These are phyloP conservation scores for Suillus placidus DNA, from an alignment of 768 basidiomycete species.

Conservation along the genomic window DNA sequence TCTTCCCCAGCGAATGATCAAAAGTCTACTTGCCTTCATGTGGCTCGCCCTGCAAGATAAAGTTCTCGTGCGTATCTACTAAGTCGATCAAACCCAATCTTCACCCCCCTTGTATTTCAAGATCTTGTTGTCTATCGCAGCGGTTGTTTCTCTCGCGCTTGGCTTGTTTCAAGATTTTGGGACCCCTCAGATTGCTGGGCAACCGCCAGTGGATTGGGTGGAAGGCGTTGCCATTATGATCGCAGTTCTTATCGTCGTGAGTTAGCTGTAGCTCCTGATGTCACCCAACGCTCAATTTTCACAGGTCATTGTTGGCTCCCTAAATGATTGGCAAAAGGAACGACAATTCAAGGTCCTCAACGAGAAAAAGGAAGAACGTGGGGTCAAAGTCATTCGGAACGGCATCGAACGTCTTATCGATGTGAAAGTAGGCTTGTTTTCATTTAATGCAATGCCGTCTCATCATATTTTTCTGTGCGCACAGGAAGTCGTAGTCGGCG, in stretches of 20 bases:
- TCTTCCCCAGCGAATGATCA: slow-evolving; percentile 69
- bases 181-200: slow-evolving; percentile 51
- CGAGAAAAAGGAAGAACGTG: slow-evolving; percentile 93
- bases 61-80: slow-evolving; percentile 64
- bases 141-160: slow-evolving; percentile 88
- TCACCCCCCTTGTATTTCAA: slow-evolving; percentile 32
- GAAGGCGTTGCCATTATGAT: slow-evolving; percentile 87
- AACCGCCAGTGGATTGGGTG: slow-evolving; percentile 94
- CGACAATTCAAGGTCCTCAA: slow-evolving; percentile 92
- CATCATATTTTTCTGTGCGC: slow-evolving; percentile 15
- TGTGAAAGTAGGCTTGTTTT: slow-evolving; percentile 59
- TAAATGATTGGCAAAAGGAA: slow-evolving; percentile 99
- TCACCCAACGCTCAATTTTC: slow-evolving; percentile 3
- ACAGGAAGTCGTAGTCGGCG: slow-evolving; percentile 91
- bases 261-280: slow-evolving; percentile 24
- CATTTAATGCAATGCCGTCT: not conserved
- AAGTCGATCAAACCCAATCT: not conserved
- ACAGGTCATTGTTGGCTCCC: slow-evolving; percentile 85
- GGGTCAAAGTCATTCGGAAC: slow-evolving; percentile 79
- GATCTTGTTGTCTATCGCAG: slow-evolving; percentile 90
- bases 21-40: slow-evolving; percentile 76
- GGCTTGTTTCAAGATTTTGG: slow-evolving; percentile 96
- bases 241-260: slow-evolving; percentile 73
- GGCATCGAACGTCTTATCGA: slow-evolving; percentile 74
- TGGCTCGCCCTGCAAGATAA: slow-evolving; percentile 89